Conservation (phyloP, 2,329 filamentous ascomycete genomes). For the Cucurbitaria berberidis region DNA sequence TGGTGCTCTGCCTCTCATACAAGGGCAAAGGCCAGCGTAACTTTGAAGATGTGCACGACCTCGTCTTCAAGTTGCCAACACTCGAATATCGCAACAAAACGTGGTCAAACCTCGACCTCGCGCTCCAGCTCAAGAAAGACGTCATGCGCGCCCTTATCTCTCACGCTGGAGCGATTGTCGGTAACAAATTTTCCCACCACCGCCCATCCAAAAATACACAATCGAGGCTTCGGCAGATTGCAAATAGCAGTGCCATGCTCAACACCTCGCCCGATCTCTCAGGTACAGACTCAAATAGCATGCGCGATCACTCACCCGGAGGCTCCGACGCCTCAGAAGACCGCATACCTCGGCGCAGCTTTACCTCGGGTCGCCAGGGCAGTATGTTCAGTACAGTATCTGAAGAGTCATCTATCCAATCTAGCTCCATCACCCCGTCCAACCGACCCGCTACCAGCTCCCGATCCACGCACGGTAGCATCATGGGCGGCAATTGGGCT, state of each 20-base stretch:
- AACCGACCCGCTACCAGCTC: slow-evolving; percentile 10
- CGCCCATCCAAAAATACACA: slow-evolving; percentile 81
- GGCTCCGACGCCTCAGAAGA: slow-evolving; percentile 36
- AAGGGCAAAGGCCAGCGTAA: slow-evolving; percentile 96
- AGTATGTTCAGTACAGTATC: slow-evolving; percentile 38
- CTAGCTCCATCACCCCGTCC: slow-evolving; percentile 4
- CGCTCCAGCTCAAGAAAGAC: slow-evolving; percentile 89
- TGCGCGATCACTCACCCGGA: slow-evolving; percentile 42
- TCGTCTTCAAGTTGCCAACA: slow-evolving; percentile 92
- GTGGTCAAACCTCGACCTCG: slow-evolving; percentile 96
- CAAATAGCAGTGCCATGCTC: slow-evolving; percentile 74
- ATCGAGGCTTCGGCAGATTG: slow-evolving; percentile 79
- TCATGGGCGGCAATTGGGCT: slow-evolving; percentile 26
- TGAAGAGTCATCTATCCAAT: slow-evolving; percentile 35
- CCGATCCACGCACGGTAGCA: slow-evolving; percentile 31
- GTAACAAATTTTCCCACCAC: slow-evolving; percentile 94
- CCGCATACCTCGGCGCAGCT: slow-evolving; percentile 31
- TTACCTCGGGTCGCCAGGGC: slow-evolving; percentile 40
- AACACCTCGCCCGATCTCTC: slow-evolving; percentile 42
- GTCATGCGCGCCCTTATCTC: slow-evolving; percentile 93
- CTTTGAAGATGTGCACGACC: slow-evolving; percentile 94
- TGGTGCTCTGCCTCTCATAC: slow-evolving; percentile 94
- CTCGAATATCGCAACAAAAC: slow-evolving; percentile 99
- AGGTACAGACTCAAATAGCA: slow-evolving; percentile 36
- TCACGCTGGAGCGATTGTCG: slow-evolving; percentile 93